Evolutionary conservation across 495 filamentous ascomycete genomes (phyloP).

Genomic region (Tuber umbilicatum): DNA sequence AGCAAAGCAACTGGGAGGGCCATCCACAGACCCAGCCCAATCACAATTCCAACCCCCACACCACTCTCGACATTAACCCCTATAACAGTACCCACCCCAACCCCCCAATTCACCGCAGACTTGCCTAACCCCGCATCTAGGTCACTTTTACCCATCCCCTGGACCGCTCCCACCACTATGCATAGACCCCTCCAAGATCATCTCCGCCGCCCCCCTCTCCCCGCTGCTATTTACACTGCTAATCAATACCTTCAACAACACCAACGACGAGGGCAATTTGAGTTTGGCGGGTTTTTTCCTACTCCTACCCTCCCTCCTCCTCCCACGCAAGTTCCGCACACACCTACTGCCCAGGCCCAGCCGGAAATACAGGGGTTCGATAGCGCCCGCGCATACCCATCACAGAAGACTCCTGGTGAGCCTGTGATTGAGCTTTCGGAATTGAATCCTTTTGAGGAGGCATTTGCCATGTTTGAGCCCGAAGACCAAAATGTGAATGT

Average conservation of each 20-base stretch:
- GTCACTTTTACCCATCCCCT: constrained; percentile 2
- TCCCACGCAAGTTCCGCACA: neutral
- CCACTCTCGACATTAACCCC: neutral
- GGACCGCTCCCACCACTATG: neutral
- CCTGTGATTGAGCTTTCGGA: neutral
- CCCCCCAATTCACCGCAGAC: neutral
- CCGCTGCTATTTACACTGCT: neutral
- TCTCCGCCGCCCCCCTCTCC: neutral
- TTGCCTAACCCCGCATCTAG: neutral
- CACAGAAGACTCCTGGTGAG: neutral
- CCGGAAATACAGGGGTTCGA: neutral
- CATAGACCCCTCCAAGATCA: neutral
- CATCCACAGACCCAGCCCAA: neutral
- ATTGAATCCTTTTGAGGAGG: neutral
- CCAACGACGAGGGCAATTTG: neutral
- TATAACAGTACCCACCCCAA: neutral
- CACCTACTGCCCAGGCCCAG: neutral
- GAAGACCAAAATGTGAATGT: neutral
- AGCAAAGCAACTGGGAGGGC: neutral
- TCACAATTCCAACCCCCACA: neutral
- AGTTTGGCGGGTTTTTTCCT: neutral
- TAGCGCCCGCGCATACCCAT: neutral
- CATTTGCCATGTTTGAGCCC: neutral
- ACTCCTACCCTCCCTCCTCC: neutral
- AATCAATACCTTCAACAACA: neutral